Evolutionary conservation across 2,329 filamentous ascomycete genomes (phyloP).

Genomic region (Aspergillus puulaauensis): DNA sequence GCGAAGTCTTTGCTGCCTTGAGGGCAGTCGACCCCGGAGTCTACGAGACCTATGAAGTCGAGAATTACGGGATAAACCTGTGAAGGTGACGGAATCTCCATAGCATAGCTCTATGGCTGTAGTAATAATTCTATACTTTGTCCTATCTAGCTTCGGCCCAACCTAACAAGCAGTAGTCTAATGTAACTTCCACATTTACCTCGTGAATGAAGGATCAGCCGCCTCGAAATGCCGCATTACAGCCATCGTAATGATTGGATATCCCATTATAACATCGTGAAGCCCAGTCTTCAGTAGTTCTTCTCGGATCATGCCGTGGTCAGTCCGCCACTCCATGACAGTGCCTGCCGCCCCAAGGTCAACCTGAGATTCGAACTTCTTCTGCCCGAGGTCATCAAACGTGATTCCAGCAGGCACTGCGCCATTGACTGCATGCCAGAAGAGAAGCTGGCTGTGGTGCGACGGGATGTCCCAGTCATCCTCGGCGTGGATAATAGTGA

Average conservation of each 20-base stretch:
- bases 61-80: not conserved
- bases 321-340: conserved; percentile 6
- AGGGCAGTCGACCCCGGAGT: not conserved
- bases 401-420: not conserved
- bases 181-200: too few relatives aligned
- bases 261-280: conserved; percentile 12
- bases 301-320: conserved; percentile 5
- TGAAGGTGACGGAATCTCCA: not conserved
- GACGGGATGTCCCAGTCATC: conserved; percentile 37
- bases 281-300: conserved; percentile 10
- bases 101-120: too few relatives aligned
- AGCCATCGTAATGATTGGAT: conserved; percentile 10
- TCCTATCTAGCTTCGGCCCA: too few relatives aligned
- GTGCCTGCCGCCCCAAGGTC: conserved; percentile 7
- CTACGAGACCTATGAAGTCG: not conserved
- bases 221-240: conserved; percentile 10
- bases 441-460: conserved; percentile 12
- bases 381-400: not conserved
- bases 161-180: too few relatives aligned
- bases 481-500: conserved; percentile 36
- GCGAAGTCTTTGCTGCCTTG: not conserved
- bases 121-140: too few relatives aligned
- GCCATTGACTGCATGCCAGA: conserved; percentile 3
- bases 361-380: not conserved
- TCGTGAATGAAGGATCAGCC: not conserved